phyloP scores from a whole-genome alignment of 1,284 basidiomycete genomes.

The Fomitiporia mediterranea region DNA sequence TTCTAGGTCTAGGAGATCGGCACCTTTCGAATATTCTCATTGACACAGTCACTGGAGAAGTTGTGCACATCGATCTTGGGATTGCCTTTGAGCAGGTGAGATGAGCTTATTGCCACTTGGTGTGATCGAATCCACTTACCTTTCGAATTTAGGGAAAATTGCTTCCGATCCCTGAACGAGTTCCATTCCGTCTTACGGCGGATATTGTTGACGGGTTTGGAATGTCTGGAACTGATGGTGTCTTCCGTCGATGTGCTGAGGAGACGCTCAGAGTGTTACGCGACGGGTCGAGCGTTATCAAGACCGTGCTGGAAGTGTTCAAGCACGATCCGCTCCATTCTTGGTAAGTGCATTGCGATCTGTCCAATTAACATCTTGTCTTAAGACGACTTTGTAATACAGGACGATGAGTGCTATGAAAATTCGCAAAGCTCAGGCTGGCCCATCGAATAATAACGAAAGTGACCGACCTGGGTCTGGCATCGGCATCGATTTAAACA shows the following conservation, averaged over 20 bases:
- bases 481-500: conserved; percentile 56
- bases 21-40: conserved; percentile 93
- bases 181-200: conserved; percentile 92
- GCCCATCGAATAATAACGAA: conserved; percentile 24
- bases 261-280: conserved; percentile 90
- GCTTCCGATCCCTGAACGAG: conserved; percentile 79
- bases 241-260: conserved; percentile 93
- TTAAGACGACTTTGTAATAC: conserved; percentile 1
- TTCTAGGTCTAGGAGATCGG: conserved; percentile 91
- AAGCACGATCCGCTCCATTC: conserved; percentile 93
- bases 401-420: conserved; percentile 76
- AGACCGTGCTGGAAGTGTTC: conserved; percentile 96
- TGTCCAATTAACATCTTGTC: conserved; percentile 1
- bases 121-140: neutral
- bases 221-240: conserved; percentile 85
- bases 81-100: conserved; percentile 93
- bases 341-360: conserved; percentile 53
- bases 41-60: conserved; percentile 79
- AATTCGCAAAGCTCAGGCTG: conserved; percentile 51
- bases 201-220: conserved; percentile 96
- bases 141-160: conserved; percentile 62
- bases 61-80: conserved; percentile 94
- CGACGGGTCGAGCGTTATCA: conserved; percentile 79
- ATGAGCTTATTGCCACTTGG: neutral
- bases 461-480: conserved; percentile 30